These are phyloP conservation scores for Scopulariopsis brevicaulis DNA, from an alignment of 2,329 filamentous ascomycete genomes.

Conservation along the genomic window DNA sequence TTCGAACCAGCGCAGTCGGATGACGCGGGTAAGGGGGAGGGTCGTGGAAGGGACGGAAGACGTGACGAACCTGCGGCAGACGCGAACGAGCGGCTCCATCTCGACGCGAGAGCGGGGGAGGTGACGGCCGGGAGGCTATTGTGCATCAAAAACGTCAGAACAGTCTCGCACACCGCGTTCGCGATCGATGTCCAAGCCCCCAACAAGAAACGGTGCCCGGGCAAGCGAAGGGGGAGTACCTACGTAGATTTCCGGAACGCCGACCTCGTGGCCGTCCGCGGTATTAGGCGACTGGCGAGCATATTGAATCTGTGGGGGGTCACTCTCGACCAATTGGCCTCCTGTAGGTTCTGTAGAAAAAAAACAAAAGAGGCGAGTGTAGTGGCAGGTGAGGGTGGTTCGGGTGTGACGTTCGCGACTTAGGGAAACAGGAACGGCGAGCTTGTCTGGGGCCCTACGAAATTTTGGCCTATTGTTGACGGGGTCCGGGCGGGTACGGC, in stretches of 20 bases:
- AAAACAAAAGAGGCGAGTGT: neutral
- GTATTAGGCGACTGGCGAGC: slow-evolving; percentile 51
- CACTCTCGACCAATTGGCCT: slow-evolving; percentile 1
- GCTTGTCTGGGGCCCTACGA: neutral
- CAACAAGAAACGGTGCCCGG: neutral
- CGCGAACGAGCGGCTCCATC: slow-evolving; percentile 48
- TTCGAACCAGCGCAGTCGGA: neutral
- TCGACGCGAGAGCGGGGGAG: slow-evolving; percentile 16
- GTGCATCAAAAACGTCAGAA: neutral
- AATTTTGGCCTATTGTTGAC: slow-evolving; percentile 4
- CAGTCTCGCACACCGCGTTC: neutral
- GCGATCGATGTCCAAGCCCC: neutral
- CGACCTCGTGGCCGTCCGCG: slow-evolving; percentile 44
- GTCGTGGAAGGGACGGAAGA: neutral
- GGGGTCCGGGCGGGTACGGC: neutral
- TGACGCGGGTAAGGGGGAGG: neutral
- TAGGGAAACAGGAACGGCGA: slow-evolving; percentile 2
- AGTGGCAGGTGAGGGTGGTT: neutral
- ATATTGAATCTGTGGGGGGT: slow-evolving; percentile 25
- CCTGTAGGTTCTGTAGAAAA: neutral
- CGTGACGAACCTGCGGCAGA: slow-evolving; percentile 39
- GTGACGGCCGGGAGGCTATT: neutral
- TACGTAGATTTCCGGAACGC: slow-evolving; percentile 44
- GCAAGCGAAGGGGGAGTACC: slow-evolving; percentile 13
- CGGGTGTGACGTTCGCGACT: slow-evolving; percentile 1